Conservation (phyloP, 192 early-diverging fungal genomes). For the Linnemannia hyalina region DNA sequence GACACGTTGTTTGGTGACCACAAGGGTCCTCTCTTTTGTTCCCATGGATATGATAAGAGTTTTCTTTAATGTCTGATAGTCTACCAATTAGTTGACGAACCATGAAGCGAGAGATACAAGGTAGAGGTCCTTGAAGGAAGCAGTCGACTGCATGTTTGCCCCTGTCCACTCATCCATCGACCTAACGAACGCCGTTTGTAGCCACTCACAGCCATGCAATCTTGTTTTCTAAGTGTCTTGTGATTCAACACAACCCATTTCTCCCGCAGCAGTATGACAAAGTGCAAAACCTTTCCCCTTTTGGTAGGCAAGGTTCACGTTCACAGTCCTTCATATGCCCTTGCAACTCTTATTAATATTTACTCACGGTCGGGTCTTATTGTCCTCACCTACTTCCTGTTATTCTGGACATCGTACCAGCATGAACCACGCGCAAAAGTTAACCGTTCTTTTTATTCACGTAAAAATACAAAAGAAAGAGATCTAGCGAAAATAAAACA, state of each 20-base stretch:
- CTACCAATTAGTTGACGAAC: neutral
- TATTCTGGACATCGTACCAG: neutral
- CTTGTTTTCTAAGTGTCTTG: neutral
- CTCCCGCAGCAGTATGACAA: neutral
- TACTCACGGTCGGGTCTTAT: no score
- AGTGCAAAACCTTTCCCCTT: conserved; percentile 4
- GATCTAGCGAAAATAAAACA: neutral
- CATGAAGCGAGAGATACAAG: neutral
- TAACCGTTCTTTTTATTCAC: neutral
- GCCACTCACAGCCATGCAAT: neutral
- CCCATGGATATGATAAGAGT: neutral
- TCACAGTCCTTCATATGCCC: neutral
- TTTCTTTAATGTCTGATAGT: no score
- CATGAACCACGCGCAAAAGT: neutral
- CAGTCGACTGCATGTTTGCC: no score
- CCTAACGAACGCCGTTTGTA: no score
- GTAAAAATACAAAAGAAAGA: conserved; percentile 2
- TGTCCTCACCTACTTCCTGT: neutral
- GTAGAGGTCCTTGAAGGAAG: neutral
- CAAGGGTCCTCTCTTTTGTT: neutral
- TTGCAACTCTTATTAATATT: neutral
- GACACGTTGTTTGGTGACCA: neutral
- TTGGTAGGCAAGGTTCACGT: conserved; percentile 3
- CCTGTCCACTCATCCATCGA: no score
- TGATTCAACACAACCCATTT: neutral